These are phyloP conservation scores for Trifolium dubium DNA, from an alignment of 306 rosid species.

Conservation along the genomic window DNA sequence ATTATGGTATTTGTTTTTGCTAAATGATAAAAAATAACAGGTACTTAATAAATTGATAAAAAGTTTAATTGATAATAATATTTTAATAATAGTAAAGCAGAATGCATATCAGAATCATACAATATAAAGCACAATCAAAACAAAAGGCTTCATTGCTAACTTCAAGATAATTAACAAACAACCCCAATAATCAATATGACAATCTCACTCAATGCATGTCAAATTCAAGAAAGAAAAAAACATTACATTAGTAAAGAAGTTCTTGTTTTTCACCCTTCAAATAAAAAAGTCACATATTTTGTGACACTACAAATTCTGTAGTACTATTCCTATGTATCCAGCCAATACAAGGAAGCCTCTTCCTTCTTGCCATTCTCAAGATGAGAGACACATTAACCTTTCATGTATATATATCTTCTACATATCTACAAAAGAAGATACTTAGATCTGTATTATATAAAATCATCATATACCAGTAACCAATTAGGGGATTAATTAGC, in stretches of 20 bases:
- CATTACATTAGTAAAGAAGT: not conserved
- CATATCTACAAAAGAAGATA: constrained; percentile 33
- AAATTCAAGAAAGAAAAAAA: constrained; percentile 14
- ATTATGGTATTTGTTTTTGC: not conserved
- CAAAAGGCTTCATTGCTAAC: constrained; percentile 11
- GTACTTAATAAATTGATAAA: too few relatives aligned
- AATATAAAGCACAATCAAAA: not conserved
- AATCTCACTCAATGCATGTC: constrained; percentile 11
- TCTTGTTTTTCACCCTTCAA: constrained; percentile 13
- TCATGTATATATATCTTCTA: constrained; percentile 33
- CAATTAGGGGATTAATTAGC: constrained; percentile 58
- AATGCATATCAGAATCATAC: not conserved
- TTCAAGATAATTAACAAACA: constrained; percentile 21
- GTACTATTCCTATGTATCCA: constrained; percentile 26
- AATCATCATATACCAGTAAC: not conserved
- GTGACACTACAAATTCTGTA: constrained; percentile 49
- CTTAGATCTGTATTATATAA: constrained; percentile 21
- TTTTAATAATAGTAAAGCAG: too few relatives aligned
- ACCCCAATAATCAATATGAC: constrained; percentile 18
- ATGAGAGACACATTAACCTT: constrained; percentile 61
- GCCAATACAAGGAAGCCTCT: constrained; percentile 61
- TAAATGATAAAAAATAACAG: not conserved
- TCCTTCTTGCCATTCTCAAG: constrained; percentile 64
- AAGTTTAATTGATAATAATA: not conserved
- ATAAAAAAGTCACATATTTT: constrained; percentile 42